A percentile compares a stretch with the other conserved stretches of the same genome.
phyloP scores from a whole-genome alignment of 257 asterid genomes.

The Nicotiana undulata region DNA sequence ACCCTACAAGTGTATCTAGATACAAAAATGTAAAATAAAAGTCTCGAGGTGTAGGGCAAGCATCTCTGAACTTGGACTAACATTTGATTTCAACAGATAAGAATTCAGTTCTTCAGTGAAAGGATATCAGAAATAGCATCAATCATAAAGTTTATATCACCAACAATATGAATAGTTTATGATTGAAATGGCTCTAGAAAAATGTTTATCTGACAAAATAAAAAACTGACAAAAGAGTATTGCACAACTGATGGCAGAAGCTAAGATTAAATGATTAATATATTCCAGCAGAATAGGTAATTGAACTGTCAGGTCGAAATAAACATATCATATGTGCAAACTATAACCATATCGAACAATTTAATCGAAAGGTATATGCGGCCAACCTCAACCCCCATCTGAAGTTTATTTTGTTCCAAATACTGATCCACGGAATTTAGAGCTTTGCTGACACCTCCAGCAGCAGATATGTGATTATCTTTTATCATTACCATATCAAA shows the following conservation, averaged over 20 bases:
- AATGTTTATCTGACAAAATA: neutral
- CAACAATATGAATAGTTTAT: neutral
- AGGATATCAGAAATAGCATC: neutral
- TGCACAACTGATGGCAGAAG: neutral
- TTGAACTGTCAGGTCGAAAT: neutral
- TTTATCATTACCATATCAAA: constrained; percentile 97
- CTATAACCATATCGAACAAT: neutral
- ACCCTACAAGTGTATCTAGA: neutral
- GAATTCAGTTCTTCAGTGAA: neutral
- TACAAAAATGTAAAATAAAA: neutral
- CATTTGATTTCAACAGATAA: neutral
- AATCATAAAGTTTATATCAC: neutral
- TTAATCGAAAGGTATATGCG: neutral
- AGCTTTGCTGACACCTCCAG: constrained; percentile 78
- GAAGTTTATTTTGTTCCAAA: constrained; percentile 58
- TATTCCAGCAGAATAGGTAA: neutral
- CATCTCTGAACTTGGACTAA: neutral
- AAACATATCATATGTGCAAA: neutral
- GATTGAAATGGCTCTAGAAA: neutral
- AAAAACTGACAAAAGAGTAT: neutral
- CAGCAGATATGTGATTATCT: constrained; percentile 92
- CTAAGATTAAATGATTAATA: neutral
- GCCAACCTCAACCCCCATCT: constrained; percentile 88
- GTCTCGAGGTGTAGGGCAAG: neutral
- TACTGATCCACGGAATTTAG: constrained; percentile 74